Conservation (phyloP, 805 yeast genomes). For the Metschnikowia borealis region DNA sequence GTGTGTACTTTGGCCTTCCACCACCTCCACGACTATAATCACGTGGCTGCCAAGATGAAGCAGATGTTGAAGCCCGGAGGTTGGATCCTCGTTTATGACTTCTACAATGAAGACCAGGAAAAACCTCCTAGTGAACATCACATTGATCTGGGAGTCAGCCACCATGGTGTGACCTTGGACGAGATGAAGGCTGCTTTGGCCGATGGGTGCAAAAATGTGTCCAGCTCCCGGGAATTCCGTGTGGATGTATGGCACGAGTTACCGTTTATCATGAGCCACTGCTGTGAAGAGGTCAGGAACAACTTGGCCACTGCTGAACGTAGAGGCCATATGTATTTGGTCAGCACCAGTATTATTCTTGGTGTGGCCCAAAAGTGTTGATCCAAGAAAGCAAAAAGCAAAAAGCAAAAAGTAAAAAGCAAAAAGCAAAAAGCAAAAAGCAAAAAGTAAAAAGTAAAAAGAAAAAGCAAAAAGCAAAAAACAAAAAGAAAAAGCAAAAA, state of each 20-base stretch:
- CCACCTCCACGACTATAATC: conserved; percentile 31
- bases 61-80: conserved; percentile 34
- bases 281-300: conserved; percentile 12
- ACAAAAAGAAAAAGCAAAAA: no score
- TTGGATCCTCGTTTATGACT: conserved; percentile 33
- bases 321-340: conserved; percentile 10
- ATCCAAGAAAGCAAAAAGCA: not conserved
- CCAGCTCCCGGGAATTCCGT: conserved; percentile 20
- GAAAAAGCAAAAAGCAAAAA: no score
- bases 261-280: conserved; percentile 26
- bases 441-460: no score
- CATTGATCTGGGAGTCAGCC: conserved; percentile 3
- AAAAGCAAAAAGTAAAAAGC: no score
- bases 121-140: not conserved
- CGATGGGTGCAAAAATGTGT: conserved; percentile 15
- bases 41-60: conserved; percentile 27
- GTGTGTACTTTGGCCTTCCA: conserved; percentile 38
- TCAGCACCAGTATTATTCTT: conserved; percentile 22
- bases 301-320: conserved; percentile 11
- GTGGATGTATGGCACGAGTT: conserved; percentile 22
- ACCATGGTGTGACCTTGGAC: conserved; percentile 5
- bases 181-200: conserved; percentile 2
- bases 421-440: no score
- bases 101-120: conserved; percentile 28
- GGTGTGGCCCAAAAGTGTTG: conserved; percentile 24